Evolutionary conservation across 768 basidiomycete species (phyloP).

Genomic region (Tricholoma terreum): DNA sequence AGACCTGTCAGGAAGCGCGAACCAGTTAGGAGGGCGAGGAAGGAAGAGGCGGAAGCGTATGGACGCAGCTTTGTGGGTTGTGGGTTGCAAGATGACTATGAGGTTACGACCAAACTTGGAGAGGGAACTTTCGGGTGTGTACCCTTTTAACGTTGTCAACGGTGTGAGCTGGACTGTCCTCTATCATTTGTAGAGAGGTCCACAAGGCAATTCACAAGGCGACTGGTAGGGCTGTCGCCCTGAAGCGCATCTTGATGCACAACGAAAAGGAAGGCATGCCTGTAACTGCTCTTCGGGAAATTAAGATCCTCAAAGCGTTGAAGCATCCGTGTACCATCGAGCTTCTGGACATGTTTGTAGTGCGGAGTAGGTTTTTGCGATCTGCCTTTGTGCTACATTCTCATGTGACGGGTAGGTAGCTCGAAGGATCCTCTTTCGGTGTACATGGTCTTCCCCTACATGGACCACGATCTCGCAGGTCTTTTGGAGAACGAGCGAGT

Average conservation of each 20-base stretch:
- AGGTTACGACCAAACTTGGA: slow-evolving; percentile 82
- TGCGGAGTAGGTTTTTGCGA: slow-evolving; percentile 52
- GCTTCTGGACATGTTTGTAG: slow-evolving; percentile 90
- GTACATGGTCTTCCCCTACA: slow-evolving; percentile 99
- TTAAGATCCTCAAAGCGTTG: slow-evolving; percentile 91
- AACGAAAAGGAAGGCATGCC: slow-evolving; percentile 97
- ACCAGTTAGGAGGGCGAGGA: slow-evolving; percentile 48
- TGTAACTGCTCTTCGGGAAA: slow-evolving; percentile 93
- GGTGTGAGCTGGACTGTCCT: slow-evolving; percentile 3
- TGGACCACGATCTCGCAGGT: slow-evolving; percentile 98
- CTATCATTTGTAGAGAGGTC: slow-evolving; percentile 61
- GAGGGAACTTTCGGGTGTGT: slow-evolving; percentile 96
- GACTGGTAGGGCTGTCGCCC: slow-evolving; percentile 66
- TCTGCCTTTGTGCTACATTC: background rate
- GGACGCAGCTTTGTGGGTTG: slow-evolving; percentile 67
- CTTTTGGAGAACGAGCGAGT: slow-evolving; percentile 90
- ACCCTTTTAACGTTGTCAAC: background rate
- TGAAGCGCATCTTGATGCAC: slow-evolving; percentile 95
- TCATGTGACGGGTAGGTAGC: slow-evolving; percentile 41
- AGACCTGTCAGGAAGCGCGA: slow-evolving; percentile 36
- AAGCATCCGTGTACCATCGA: slow-evolving; percentile 84
- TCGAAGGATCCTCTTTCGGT: slow-evolving; percentile 76
- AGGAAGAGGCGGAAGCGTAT: slow-evolving; percentile 68
- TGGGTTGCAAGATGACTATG: slow-evolving; percentile 73
- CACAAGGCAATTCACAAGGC: slow-evolving; percentile 77